Evolutionary conservation across 75 land plant species (phyloP).

Genomic region (Cupressus sempervirens): DNA sequence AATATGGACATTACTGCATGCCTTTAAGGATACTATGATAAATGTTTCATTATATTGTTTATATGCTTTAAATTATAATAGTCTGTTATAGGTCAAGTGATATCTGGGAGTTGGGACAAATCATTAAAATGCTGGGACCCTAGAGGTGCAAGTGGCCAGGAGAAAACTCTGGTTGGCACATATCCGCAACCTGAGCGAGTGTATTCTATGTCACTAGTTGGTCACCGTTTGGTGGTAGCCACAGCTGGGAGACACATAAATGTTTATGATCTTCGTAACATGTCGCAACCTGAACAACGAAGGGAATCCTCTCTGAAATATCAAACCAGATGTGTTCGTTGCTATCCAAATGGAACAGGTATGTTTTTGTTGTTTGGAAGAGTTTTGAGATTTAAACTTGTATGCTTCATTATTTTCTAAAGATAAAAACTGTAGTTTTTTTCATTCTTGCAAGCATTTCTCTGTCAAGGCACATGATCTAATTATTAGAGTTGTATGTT

Average conservation of each 20-base stretch:
- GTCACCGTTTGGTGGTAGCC: constrained; percentile 91
- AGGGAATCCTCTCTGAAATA: constrained; percentile 96
- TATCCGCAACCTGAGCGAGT: constrained; percentile 97
- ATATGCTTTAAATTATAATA: neutral
- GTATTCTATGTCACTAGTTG: constrained; percentile 91
- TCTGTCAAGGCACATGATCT: neutral
- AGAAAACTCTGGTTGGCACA: constrained; percentile 73
- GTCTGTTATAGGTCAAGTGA: constrained; percentile 70
- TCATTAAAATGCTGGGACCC: constrained; percentile 99
- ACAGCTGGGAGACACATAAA: constrained; percentile 99
- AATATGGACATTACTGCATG: neutral
- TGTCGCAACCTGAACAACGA: constrained; percentile 96
- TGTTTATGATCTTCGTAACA: constrained; percentile 94
- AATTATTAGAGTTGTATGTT: neutral
- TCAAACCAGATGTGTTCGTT: constrained; percentile 97
- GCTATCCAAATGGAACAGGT: constrained; percentile 99
- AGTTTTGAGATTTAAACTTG: neutral
- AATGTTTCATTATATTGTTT: too few relatives aligned
- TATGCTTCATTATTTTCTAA: neutral
- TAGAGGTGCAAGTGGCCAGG: constrained; percentile 86
- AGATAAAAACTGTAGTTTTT: neutral
- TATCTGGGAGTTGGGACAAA: constrained; percentile 98
- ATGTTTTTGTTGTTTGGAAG: constrained; percentile 1
- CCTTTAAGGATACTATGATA: neutral
- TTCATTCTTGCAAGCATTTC: neutral